These are phyloP conservation scores for Fennellomyces sp. DNA, from an alignment of 371 early-diverging fungal species.

Conservation along the genomic window DNA sequence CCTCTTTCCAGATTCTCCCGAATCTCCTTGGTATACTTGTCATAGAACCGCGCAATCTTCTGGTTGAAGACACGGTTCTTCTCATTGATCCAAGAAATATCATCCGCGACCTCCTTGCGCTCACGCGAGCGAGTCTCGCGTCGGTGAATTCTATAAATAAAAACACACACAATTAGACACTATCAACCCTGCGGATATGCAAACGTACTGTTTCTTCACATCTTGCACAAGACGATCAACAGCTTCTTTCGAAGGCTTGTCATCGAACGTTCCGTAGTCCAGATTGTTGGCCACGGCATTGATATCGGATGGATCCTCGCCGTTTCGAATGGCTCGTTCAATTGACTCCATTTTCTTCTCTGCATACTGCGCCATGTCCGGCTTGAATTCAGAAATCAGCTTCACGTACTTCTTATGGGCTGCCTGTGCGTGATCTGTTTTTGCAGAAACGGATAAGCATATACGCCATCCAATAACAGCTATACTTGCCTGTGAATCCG, in stretches of 20 bases:
- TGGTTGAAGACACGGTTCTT: slow-evolving; percentile 94
- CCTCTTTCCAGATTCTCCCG: slow-evolving; percentile 89
- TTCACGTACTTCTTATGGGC: slow-evolving; percentile 88
- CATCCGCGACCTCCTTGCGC: slow-evolving; percentile 77
- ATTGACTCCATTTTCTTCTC: slow-evolving; percentile 62
- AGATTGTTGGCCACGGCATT: slow-evolving; percentile 72
- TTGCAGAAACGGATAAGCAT: neutral
- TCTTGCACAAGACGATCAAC: slow-evolving; percentile 76
- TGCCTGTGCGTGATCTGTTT: slow-evolving; percentile 78
- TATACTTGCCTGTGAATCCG: slow-evolving; percentile 78
- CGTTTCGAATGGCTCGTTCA: slow-evolving; percentile 39
- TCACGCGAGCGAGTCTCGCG: slow-evolving; percentile 75
- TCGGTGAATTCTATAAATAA: slow-evolving; percentile 56
- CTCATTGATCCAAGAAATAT: slow-evolving; percentile 96
- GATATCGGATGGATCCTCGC: slow-evolving; percentile 54
- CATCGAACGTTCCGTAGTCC: slow-evolving; percentile 65
- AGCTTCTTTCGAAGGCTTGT: slow-evolving; percentile 66
- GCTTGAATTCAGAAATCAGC: slow-evolving; percentile 78
- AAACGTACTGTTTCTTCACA: slow-evolving; percentile 76
- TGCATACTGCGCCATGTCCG: slow-evolving; percentile 78
- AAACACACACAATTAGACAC: neutral
- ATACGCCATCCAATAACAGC: neutral
- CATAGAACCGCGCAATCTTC: slow-evolving; percentile 92
- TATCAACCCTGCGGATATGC: too few relatives aligned
- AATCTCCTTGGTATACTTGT: slow-evolving; percentile 92